Evolutionary conservation across 306 rosid species (phyloP).

Genomic region (Mimosa bimucronata): DNA sequence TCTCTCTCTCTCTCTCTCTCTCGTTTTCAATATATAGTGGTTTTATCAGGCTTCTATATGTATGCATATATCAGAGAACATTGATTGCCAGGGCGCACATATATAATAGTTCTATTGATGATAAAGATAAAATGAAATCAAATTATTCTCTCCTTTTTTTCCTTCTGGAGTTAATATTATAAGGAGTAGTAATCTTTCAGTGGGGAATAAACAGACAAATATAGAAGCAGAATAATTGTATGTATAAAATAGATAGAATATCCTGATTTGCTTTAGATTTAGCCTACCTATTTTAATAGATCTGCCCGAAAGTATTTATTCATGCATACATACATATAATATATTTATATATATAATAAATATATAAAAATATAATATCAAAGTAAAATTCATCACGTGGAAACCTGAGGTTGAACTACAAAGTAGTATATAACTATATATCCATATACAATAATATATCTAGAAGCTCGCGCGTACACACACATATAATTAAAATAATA

Average conservation of each 20-base stretch:
- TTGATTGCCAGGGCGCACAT: not conserved
- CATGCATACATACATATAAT: not conserved
- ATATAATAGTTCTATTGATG: not conserved
- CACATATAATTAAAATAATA: no score
- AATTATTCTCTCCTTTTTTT: not conserved
- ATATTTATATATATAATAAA: not conserved
- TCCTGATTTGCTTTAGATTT: not conserved
- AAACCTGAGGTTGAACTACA: not conserved
- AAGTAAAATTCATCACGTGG: constrained; percentile 16
- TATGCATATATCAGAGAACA: not conserved
- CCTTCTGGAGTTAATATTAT: not conserved
- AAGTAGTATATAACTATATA: constrained; percentile 26
- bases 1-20: not conserved
- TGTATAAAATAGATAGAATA: not conserved
- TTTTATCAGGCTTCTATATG: not conserved
- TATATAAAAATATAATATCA: not conserved
- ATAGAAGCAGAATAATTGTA: not conserved
- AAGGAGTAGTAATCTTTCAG: not conserved
- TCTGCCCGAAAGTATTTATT: constrained; percentile 2
- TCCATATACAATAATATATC: not conserved
- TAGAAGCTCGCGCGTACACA: no score
- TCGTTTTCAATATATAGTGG: not conserved
- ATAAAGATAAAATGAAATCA: not conserved
- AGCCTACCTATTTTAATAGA: not conserved
- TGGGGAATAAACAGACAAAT: not conserved